phyloP scores from a whole-genome alignment of 768 basidiomycete genomes.

The Gyrodon lividus region DNA sequence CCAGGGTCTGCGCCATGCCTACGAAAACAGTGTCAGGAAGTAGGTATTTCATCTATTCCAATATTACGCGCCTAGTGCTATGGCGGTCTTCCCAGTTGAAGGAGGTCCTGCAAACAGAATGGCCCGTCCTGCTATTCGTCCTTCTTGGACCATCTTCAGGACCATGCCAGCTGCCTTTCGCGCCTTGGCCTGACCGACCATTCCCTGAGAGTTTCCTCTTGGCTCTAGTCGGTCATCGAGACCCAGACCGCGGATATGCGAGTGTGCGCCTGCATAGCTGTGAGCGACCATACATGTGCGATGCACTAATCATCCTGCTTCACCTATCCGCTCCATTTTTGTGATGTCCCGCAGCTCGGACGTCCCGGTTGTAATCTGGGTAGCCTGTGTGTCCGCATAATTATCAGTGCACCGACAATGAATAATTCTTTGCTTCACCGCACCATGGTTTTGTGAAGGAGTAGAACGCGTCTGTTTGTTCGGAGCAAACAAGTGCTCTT shows the following conservation, averaged over 20 bases:
- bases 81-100: constrained; percentile 96
- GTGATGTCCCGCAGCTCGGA: constrained; percentile 83
- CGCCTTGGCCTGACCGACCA: constrained; percentile 96
- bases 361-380: constrained; percentile 75
- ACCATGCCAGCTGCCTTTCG: constrained; percentile 98
- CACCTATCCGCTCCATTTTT: constrained; percentile 92
- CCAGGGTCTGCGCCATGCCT: constrained; percentile 97
- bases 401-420: constrained; percentile 1
- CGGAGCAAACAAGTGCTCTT: constrained; percentile 28
- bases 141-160: constrained; percentile 97
- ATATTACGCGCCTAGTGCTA: constrained; percentile 79
- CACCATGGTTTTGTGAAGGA: constrained; percentile 29
- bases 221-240: constrained; percentile 92
- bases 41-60: neutral
- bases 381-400: constrained; percentile 40
- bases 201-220: constrained; percentile 84
- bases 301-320: constrained; percentile 9
- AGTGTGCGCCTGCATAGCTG: constrained; percentile 66
- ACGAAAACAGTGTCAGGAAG: neutral
- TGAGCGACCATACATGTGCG: neutral
- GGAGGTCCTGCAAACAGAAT: constrained; percentile 98
- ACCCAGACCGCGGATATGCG: constrained; percentile 94
- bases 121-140: constrained; percentile 90
- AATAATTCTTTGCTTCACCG: neutral
- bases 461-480: constrained; percentile 34